Evolutionary conservation across 23 red algal species (phyloP).

Genomic region (Cyanidiococcus yangmingshanensis): DNA sequence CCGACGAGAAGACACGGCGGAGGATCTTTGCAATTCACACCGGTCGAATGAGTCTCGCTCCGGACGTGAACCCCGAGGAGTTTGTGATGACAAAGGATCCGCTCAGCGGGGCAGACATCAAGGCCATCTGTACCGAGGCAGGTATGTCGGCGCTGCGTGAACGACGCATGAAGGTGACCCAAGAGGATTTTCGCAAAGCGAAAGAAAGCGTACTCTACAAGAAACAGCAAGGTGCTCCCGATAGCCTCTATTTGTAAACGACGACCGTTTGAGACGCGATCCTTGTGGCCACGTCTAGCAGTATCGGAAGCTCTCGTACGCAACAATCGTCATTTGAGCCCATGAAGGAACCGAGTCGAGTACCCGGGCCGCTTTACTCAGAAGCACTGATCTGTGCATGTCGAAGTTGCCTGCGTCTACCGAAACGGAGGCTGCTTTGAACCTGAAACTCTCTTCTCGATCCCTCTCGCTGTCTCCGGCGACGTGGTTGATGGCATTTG

Average conservation of each 20-base stretch:
- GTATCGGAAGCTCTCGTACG: no score
- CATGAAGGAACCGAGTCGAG: no score
- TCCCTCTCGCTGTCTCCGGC: no score
- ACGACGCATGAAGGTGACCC: slow-evolving; percentile 82
- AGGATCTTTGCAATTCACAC: slow-evolving; percentile 96
- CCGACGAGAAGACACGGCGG: slow-evolving; percentile 97
- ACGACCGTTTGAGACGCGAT: no score
- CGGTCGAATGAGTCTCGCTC: slow-evolving; percentile 84
- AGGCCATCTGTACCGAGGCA: slow-evolving; percentile 97
- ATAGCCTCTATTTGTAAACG: slow-evolving; percentile 69
- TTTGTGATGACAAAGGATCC: slow-evolving; percentile 94
- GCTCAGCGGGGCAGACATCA: slow-evolving; percentile 92
- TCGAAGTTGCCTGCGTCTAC: no score
- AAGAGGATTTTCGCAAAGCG: slow-evolving; percentile 91
- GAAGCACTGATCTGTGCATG: no score
- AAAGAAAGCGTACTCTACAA: slow-evolving; percentile 87
- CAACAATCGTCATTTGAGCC: no score
- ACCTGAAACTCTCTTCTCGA: no score
- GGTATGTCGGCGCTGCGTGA: slow-evolving; percentile 95
- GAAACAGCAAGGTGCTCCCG: slow-evolving; percentile 79
- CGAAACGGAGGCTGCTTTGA: no score
- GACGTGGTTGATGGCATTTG: no score
- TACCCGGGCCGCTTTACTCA: no score
- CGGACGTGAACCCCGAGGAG: slow-evolving; percentile 94
- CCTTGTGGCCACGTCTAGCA: no score